phyloP scores from a whole-genome alignment of 495 filamentous ascomycete species.

The Aspergillus haitiensis region DNA sequence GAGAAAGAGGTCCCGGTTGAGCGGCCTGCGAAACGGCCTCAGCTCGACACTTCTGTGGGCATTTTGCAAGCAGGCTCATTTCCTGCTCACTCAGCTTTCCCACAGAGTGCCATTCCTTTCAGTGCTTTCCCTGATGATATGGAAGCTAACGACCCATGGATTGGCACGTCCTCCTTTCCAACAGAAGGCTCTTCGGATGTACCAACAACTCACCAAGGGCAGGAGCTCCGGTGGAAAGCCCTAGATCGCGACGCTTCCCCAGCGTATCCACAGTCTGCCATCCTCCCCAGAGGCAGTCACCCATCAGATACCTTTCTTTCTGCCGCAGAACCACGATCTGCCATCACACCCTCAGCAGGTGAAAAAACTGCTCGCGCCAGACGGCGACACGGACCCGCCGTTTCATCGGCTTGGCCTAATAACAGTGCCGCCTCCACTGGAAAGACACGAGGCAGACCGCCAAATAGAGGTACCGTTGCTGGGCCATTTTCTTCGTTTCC shows the following conservation, averaged over 20 bases:
- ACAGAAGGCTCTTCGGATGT: slow-evolving; percentile 26
- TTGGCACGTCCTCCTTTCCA: slow-evolving; percentile 45
- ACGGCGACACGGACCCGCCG: slow-evolving; percentile 84
- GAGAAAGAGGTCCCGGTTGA: slow-evolving; percentile 63
- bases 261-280: slow-evolving; percentile 79
- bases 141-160: slow-evolving; percentile 54
- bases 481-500: slow-evolving; percentile 90
- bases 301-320: slow-evolving; percentile 48
- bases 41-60: slow-evolving; percentile 65
- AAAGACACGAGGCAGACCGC: slow-evolving; percentile 81
- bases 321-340: slow-evolving; percentile 65
- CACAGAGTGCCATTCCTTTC: slow-evolving; percentile 61
- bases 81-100: slow-evolving; percentile 50
- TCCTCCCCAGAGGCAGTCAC: slow-evolving; percentile 59
- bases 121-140: slow-evolving; percentile 60
- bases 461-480: slow-evolving; percentile 69
- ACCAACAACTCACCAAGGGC: slow-evolving; percentile 31
- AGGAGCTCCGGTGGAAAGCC: slow-evolving; percentile 50
- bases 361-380: slow-evolving; percentile 55
- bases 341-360: slow-evolving; percentile 59
- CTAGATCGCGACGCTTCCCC: slow-evolving; percentile 57
- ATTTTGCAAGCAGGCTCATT: slow-evolving; percentile 56
- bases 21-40: slow-evolving; percentile 62
- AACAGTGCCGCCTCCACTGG: slow-evolving; percentile 64
- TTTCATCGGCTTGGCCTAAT: slow-evolving; percentile 92